Evolutionary conservation across 345 rosid genomes (phyloP), one percentile per base, ranked within the genome.

Genomic region (Citrus sp.): DNA sequence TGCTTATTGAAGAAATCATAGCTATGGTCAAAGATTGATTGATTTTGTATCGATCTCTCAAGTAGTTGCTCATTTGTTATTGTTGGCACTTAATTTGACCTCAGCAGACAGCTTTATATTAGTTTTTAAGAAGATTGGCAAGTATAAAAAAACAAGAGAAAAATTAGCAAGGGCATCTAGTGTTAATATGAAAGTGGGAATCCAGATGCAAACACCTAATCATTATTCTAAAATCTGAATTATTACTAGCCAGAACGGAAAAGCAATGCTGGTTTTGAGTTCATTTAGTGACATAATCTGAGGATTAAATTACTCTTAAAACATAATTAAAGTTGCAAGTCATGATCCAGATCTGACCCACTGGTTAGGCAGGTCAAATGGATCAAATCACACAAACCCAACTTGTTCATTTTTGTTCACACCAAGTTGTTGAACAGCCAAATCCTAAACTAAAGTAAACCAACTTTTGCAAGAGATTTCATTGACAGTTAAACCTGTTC

Each of bases 321-420:
- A 78, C 49, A 66, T 66, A 14, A 72, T 67, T 37, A 72, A 79
- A 76, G 63, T 19, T 40, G 38, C 37, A 68, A 61, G 35, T 22
- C n/a, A 69, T 62, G 27, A 69, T 78, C 51, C 56, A 72, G 55
- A 51, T 62, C 76, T 72, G 66, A 72, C 75, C 75, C 80, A 67
- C 80, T 64, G 37, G 62, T 42, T 78, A 37, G 73, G 64, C 58
- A 51, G 40, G 76, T 62, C 81, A 54, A 62, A 61, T 67, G 68
- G 55, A 67, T 62, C 34, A 60, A 30, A 37, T 64, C 54, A 78
- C 63, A 13, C 24, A 10, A 24, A 35, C 37, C 22, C 42, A 19
- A 30, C 19, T 24, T 60, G 19, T 75, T 59, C 37, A 66, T 67
- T 58, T 65, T 67, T 73, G 73, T 66, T 59, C 56, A 59, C 54